phyloP scores from a whole-genome alignment of 768 basidiomycete genomes.

The Pilatotrama ljubarskyi region DNA sequence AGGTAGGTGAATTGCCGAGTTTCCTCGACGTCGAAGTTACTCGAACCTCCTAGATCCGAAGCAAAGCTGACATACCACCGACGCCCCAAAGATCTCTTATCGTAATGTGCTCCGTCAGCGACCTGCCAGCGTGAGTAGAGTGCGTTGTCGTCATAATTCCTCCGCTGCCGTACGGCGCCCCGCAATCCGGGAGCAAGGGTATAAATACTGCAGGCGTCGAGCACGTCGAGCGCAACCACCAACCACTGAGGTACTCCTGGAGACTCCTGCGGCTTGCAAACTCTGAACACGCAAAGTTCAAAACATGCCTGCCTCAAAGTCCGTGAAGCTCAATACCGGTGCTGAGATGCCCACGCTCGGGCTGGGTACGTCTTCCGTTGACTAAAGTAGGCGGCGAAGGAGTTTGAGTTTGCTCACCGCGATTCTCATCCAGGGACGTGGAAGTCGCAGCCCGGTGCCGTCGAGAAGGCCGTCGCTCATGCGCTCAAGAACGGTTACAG shows the following conservation, averaged over 20 bases:
- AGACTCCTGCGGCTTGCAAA: too few species aligned
- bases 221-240: not conserved
- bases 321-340: conserved; percentile 68
- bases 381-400: not conserved
- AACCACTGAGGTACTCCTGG: too few species aligned
- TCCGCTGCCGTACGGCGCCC: not conserved
- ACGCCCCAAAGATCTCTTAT: not conserved
- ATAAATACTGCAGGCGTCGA: not conserved
- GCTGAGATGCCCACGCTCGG: conserved; percentile 75
- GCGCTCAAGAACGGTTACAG: conserved; percentile 76
- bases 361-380: conserved; percentile 44
- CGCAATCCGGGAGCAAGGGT: not conserved
- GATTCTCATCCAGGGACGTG: conserved; percentile 58
- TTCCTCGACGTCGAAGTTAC: not conserved
- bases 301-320: conserved; percentile 48
- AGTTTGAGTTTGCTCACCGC: not conserved
- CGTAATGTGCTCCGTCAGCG: conserved; percentile 4
- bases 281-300: too few species aligned
- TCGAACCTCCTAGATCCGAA: not conserved
- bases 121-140: not conserved
- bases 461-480: conserved; percentile 70
- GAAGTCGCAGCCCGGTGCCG: conserved; percentile 70
- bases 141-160: not conserved
- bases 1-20: not conserved
- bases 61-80: too few species aligned